Evolutionary conservation across 176 grass and related monocot genomes (phyloP), one percentile per base, ranked within the genome.

Genomic region (Microstegium vimineum): DNA sequence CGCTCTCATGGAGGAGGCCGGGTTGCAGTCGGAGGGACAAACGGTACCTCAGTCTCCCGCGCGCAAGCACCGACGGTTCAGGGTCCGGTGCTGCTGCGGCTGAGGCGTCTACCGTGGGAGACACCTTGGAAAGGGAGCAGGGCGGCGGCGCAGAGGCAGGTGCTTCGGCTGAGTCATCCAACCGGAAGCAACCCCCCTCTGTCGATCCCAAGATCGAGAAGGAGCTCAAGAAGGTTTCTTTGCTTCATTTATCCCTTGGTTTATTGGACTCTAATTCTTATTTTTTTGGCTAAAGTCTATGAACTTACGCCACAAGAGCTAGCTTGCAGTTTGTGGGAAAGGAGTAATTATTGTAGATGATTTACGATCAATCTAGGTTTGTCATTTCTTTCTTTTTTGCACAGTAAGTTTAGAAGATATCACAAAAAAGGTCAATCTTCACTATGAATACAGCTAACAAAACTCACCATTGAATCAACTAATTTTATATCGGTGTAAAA

Each of bases 181-280:
- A 0, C 56, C n/a, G n/a, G 73, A 86, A 66, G 73, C 62, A 56
- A 27, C 27, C 67, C 65, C 40, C 47, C 5, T 69, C 64, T 63
- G 80, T 81, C 32, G 34, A 90, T 72, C 92, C 95, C 38, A 86
- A 31, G 74, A 91, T 93, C 70, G 90, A 95, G 57, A 95, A 95
- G 87, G 89, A 98, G 57, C 84, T 98, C 78, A 98, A 93, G 80
- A 98, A 98, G 95, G 92, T 95, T 9, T 7, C 22, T 79, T 51
- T 78, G 9, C 13, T 36, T 37, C 20, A 27, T 69, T 83, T 82
- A n/a, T 31, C 11, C 26, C 13, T 57, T n/a, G 57, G 17, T 32
- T 42, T 60, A 34, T 23, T 18, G 8, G 25, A 66, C 27, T 73
- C 26, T 28, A 8, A 10, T 74, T 73, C 23, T 6, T 43, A 45